Evolutionary conservation across 1,284 basidiomycete genomes (phyloP).

Genomic region (Tausonia pullulans): DNA sequence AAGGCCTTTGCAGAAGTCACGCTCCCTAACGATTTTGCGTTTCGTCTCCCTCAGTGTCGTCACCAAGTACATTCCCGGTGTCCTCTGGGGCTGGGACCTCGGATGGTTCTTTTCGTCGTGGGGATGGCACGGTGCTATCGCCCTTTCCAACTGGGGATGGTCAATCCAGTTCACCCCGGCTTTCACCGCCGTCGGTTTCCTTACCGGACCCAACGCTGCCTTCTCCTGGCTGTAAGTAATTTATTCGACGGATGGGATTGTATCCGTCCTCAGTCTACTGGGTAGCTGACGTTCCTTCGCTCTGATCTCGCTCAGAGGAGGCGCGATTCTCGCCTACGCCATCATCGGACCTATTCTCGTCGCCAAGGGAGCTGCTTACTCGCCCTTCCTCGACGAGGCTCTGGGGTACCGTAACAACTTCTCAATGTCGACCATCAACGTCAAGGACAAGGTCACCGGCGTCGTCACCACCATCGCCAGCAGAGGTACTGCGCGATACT

Average conservation of each 20-base stretch:
- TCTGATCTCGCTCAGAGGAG: conserved; percentile 26
- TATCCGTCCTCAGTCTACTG: too few relatives aligned
- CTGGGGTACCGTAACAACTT: conserved; percentile 31
- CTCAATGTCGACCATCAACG: not conserved
- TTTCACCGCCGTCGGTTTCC: conserved; percentile 56
- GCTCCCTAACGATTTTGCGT: not conserved
- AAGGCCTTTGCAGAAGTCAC: too few relatives aligned
- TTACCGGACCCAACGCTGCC: conserved; percentile 53
- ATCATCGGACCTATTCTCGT: conserved; percentile 51
- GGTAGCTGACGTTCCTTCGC: too few relatives aligned
- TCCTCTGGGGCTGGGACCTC: conserved; percentile 57
- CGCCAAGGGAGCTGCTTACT: conserved; percentile 36
- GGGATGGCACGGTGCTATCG: conserved; percentile 50
- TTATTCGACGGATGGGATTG: too few relatives aligned
- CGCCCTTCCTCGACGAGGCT: conserved; percentile 29
- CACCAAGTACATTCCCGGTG: conserved; percentile 49
- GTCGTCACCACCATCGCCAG: conserved; percentile 37
- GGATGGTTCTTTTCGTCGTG: conserved; percentile 52
- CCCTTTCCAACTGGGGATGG: conserved; percentile 49
- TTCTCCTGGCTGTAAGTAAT: conserved; percentile 46
- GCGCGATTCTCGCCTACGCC: conserved; percentile 51
- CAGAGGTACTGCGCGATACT: conserved; percentile 16
- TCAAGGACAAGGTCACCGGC: conserved; percentile 18
- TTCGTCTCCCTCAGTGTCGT: conserved; percentile 32
- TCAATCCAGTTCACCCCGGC: conserved; percentile 47